phyloP scores from a whole-genome alignment of 306 rosid genomes.

The Lotus japonicus region DNA sequence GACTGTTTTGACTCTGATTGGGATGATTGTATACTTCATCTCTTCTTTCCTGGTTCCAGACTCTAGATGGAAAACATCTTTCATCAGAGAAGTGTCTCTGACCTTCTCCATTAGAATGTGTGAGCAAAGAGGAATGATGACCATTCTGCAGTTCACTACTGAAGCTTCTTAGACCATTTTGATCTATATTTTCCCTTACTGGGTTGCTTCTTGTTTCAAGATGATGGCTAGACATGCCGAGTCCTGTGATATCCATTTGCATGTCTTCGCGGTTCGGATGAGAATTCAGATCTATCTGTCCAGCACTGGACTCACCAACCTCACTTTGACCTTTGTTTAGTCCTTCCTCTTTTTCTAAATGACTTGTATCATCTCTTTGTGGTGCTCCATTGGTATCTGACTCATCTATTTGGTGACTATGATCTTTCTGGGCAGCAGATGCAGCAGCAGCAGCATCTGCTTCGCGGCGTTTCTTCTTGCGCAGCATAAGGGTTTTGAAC shows the following conservation, averaged over 20 bases:
- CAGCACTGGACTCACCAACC: slow-evolving; percentile 42
- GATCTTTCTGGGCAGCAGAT: slow-evolving; percentile 36
- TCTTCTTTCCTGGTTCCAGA: slow-evolving; percentile 42
- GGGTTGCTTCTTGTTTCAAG: slow-evolving; percentile 20
- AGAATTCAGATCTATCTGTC: slow-evolving; percentile 74
- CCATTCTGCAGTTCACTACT: slow-evolving; percentile 28
- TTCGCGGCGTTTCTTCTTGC: slow-evolving; percentile 79
- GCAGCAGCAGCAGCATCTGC: slow-evolving; percentile 44
- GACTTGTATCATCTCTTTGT: slow-evolving; percentile 26
- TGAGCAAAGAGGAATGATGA: slow-evolving; percentile 28
- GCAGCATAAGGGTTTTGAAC: slow-evolving; percentile 82
- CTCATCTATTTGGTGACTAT: slow-evolving; percentile 22
- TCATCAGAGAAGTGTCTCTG: slow-evolving; percentile 41
- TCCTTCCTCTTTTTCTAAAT: slow-evolving; percentile 32
- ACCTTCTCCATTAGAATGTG: slow-evolving; percentile 33
- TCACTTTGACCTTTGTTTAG: slow-evolving; percentile 30
- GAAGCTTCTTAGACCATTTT: slow-evolving; percentile 31
- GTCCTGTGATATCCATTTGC: slow-evolving; percentile 40
- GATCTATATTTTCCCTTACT: slow-evolving; percentile 21
- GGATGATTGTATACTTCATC: slow-evolving; percentile 28
- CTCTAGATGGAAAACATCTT: slow-evolving; percentile 30
- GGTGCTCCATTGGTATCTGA: slow-evolving; percentile 32
- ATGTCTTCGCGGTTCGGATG: slow-evolving; percentile 62
- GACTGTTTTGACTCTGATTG: slow-evolving; percentile 39
- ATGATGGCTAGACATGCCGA: slow-evolving; percentile 33